Percentiles rank a stretch among this genome's conserved stretches.
Evolutionary conservation across 495 filamentous ascomycete genomes (phyloP).

Genomic region (Talaromyces liani): DNA sequence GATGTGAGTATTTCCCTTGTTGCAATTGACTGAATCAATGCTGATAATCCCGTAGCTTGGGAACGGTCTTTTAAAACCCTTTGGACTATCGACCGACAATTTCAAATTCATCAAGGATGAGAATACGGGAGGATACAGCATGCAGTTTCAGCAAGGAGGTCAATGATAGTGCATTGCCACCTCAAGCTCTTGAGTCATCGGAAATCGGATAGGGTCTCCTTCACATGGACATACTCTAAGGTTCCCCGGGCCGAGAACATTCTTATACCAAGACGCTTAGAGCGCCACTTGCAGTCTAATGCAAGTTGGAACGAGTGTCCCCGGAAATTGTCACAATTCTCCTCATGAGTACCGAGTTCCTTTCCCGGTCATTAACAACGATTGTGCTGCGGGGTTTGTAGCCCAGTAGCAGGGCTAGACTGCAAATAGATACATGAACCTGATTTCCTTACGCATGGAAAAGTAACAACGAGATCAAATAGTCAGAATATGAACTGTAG

Average conservation of each 20-base stretch:
- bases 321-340: background rate
- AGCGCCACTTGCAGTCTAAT: background rate
- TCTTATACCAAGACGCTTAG: background rate
- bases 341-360: background rate
- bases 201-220: background rate
- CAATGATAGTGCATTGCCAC: background rate
- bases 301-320: background rate
- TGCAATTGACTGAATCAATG: background rate
- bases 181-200: background rate
- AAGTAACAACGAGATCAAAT: background rate
- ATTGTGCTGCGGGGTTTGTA: background rate
- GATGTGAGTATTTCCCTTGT: slow-evolving; percentile 45
- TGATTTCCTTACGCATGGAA: background rate
- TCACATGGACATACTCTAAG: background rate
- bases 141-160: slow-evolving; percentile 57
- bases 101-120: slow-evolving; percentile 92
- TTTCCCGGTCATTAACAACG: background rate
- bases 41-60: slow-evolving; percentile 51
- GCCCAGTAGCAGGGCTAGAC: background rate
- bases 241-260: background rate
- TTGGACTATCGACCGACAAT: slow-evolving; percentile 85
- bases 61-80: slow-evolving; percentile 86
- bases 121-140: slow-evolving; percentile 81
- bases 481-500: background rate
- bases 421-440: background rate